phyloP scores from a whole-genome alignment of 2,329 filamentous ascomycete genomes.

The Xylaria digitata region DNA sequence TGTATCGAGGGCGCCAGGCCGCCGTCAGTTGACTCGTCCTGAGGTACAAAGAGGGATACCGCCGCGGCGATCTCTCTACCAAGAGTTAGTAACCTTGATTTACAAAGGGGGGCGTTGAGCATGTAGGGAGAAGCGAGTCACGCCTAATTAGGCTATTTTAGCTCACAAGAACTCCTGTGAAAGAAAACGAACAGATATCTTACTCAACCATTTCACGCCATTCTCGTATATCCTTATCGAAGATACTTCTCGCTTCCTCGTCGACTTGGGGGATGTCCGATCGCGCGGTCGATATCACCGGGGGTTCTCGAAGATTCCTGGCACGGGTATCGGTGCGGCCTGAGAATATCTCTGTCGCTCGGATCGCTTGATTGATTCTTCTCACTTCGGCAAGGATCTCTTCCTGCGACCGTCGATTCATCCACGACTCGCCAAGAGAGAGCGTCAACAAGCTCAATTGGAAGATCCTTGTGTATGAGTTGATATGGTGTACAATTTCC shows the following conservation, averaged over 20 bases:
- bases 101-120: neutral
- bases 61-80: constrained; percentile 42
- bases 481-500: constrained; percentile 43
- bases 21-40: constrained; percentile 16
- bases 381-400: constrained; percentile 45
- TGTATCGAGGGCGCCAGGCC: constrained; percentile 16
- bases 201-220: constrained; percentile 47
- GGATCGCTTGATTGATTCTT: constrained; percentile 43
- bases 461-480: constrained; percentile 44
- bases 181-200: neutral
- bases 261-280: constrained; percentile 13
- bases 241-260: constrained; percentile 30
- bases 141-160: neutral
- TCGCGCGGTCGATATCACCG: neutral
- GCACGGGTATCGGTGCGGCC: constrained; percentile 13
- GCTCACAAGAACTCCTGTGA: neutral
- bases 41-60: constrained; percentile 40
- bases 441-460: constrained; percentile 47
- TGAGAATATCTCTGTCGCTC: constrained; percentile 37
- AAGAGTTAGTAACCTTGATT: neutral
- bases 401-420: constrained; percentile 45
- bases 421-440: constrained; percentile 44
- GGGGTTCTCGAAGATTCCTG: neutral
- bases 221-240: constrained; percentile 43
- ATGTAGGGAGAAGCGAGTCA: neutral